Percentiles rank a stretch among this genome's conserved stretches.
Conservation (phyloP, 192 early-diverging fungal species). For the Physocladia obscura region DNA sequence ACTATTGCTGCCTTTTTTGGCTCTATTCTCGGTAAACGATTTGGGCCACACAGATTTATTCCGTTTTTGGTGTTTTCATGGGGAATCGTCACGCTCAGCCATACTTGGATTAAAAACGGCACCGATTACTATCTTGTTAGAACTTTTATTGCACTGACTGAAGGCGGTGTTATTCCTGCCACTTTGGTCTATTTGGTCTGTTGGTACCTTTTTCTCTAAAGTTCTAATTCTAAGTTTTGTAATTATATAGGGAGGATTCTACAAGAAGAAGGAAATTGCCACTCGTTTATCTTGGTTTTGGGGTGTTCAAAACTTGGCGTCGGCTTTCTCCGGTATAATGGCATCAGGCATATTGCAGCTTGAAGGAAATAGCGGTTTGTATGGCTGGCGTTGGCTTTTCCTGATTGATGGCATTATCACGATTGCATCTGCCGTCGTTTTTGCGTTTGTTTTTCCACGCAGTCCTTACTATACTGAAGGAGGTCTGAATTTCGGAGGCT, state of each 20-base stretch:
- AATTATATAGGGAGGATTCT: constrained; percentile 23
- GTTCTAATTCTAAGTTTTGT: background rate
- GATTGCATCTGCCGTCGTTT: constrained; percentile 44
- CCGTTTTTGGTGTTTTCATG: constrained; percentile 25
- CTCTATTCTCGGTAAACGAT: constrained; percentile 10
- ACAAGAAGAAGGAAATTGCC: constrained; percentile 20
- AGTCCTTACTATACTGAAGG: constrained; percentile 32
- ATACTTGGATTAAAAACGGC: constrained; percentile 2
- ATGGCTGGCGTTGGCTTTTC: constrained; percentile 72
- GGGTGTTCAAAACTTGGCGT: constrained; percentile 38
- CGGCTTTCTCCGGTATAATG: constrained; percentile 54
- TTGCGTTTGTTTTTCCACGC: constrained; percentile 61
- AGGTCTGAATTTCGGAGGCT: constrained; percentile 14
- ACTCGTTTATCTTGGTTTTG: constrained; percentile 26
- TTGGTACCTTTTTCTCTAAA: background rate
- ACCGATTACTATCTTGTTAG: constrained; percentile 15
- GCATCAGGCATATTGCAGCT: constrained; percentile 59
- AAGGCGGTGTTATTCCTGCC: constrained; percentile 29
- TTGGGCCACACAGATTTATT: constrained; percentile 22
- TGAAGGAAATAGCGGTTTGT: constrained; percentile 49
- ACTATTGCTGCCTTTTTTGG: constrained; percentile 20
- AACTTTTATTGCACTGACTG: constrained; percentile 19
- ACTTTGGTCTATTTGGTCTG: constrained; percentile 22
- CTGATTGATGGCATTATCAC: constrained; percentile 62
- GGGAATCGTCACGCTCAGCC: constrained; percentile 22